Evolutionary conservation across 164 flowering plant species (phyloP).

Genomic region (Paratinospora sagittata): DNA sequence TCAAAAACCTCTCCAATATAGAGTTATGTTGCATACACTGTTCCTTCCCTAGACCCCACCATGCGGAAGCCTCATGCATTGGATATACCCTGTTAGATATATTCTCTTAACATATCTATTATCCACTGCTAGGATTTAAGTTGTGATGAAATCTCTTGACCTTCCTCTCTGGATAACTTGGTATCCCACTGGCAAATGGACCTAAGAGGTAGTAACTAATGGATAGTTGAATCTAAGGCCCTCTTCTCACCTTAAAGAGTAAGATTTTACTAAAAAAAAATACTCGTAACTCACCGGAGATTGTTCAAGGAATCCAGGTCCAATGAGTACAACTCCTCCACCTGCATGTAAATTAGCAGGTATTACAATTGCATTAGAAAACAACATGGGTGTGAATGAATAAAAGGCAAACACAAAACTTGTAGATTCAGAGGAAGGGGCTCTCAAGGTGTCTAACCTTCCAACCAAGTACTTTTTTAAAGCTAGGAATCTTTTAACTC

Average conservation of each 20-base stretch:
- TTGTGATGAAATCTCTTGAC: not conserved
- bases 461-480: too few relatives aligned
- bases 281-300: constrained; percentile 49
- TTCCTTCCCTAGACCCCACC: too few relatives aligned
- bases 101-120: not conserved
- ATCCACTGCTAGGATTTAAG: not conserved
- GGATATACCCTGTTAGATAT: not conserved
- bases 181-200: not conserved
- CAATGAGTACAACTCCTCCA: constrained; percentile 92
- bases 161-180: not conserved
- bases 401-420: not conserved
- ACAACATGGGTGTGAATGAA: not conserved
- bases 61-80: too few relatives aligned
- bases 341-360: constrained; percentile 40
- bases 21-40: too few relatives aligned
- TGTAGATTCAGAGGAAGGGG: too few relatives aligned
- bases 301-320: constrained; percentile 75
- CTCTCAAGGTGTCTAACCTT: too few relatives aligned
- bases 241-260: too few relatives aligned
- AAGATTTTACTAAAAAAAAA: not conserved
- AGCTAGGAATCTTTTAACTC: too few relatives aligned
- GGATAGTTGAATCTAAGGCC: not conserved
- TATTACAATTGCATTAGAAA: not conserved
- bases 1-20: too few relatives aligned
- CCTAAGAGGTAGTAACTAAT: not conserved